A percentile compares a stretch with the other conserved stretches of the same genome.
Evolutionary conservation across 495 filamentous ascomycete genomes (phyloP).

Genomic region (Wilcoxina mikolae): DNA sequence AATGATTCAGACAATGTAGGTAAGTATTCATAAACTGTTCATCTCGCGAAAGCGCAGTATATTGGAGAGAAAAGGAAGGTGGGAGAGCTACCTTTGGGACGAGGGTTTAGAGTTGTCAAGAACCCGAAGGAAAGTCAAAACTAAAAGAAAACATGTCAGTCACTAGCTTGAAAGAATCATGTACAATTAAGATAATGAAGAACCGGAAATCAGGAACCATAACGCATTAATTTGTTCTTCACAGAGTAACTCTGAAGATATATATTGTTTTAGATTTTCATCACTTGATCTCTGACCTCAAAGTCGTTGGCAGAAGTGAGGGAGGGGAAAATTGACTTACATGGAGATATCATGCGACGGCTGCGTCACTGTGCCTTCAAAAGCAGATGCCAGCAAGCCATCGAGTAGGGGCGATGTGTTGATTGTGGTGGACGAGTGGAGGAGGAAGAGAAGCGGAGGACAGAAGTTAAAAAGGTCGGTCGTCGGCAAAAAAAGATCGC

Average conservation of each 20-base stretch:
- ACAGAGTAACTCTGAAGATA: slow-evolving; percentile 5
- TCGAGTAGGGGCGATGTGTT: not conserved
- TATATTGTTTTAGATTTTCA: slow-evolving; percentile 11
- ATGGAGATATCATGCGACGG: not conserved
- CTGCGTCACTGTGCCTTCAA: not conserved
- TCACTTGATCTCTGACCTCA: not conserved
- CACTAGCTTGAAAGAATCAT: too few species aligned
- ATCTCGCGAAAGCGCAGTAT: not conserved
- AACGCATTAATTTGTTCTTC: slow-evolving; percentile 10
- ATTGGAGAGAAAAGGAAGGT: not conserved
- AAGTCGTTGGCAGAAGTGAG: not conserved
- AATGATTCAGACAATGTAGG: slow-evolving; percentile 12
- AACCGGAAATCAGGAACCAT: slow-evolving; percentile 7
- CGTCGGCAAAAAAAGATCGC: slow-evolving; percentile 2
- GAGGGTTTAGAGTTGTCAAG: too few species aligned
- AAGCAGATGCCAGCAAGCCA: not conserved
- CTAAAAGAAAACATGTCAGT: not conserved
- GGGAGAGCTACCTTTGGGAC: too few species aligned
- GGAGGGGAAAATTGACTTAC: not conserved
- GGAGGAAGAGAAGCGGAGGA: not conserved
- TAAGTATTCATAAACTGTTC: slow-evolving; percentile 12
- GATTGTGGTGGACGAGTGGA: not conserved
- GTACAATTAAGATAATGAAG: not conserved
- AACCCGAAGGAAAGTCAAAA: not conserved
- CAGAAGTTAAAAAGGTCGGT: not conserved